phyloP scores from a whole-genome alignment of 1,139 yeast species.

The Pichia terricola region DNA sequence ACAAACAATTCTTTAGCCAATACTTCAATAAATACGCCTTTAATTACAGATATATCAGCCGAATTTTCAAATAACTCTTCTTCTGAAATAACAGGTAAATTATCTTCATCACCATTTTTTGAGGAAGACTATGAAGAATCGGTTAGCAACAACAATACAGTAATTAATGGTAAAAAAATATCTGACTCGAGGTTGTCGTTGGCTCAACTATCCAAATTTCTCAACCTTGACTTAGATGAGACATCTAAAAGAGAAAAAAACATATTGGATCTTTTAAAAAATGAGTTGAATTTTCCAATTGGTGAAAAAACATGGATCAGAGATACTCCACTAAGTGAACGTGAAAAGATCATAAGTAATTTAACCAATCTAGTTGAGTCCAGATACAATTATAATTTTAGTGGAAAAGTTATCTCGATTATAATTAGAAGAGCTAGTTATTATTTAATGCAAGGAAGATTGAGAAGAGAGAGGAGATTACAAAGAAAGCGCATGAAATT shows the following conservation, averaged over 20 bases:
- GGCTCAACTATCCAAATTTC: constrained; percentile 42
- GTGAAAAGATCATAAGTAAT: constrained; percentile 40
- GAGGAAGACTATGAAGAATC: too few relatives aligned
- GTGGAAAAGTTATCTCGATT: constrained; percentile 48
- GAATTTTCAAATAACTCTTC: neutral
- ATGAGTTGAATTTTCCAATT: constrained; percentile 53
- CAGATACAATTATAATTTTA: constrained; percentile 43
- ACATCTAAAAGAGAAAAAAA: constrained; percentile 52
- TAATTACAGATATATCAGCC: too few relatives aligned
- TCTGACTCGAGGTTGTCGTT: constrained; percentile 49
- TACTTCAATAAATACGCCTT: too few relatives aligned
- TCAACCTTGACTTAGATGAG: constrained; percentile 45
- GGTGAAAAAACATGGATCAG: constrained; percentile 79
- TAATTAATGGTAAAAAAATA: constrained; percentile 15
- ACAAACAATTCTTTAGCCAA: too few relatives aligned
- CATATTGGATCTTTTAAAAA: constrained; percentile 47
- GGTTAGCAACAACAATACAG: neutral
- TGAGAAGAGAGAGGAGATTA: constrained; percentile 57
- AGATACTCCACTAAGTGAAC: constrained; percentile 49
- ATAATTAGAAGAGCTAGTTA: constrained; percentile 73
- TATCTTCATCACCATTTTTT: too few relatives aligned
- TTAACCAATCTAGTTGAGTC: constrained; percentile 38
- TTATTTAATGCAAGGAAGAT: constrained; percentile 69
- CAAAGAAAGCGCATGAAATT: constrained; percentile 5
- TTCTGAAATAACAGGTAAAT: neutral